phyloP scores from a whole-genome alignment of 1,284 basidiomycete genomes.

The Thelephora terrestris region DNA sequence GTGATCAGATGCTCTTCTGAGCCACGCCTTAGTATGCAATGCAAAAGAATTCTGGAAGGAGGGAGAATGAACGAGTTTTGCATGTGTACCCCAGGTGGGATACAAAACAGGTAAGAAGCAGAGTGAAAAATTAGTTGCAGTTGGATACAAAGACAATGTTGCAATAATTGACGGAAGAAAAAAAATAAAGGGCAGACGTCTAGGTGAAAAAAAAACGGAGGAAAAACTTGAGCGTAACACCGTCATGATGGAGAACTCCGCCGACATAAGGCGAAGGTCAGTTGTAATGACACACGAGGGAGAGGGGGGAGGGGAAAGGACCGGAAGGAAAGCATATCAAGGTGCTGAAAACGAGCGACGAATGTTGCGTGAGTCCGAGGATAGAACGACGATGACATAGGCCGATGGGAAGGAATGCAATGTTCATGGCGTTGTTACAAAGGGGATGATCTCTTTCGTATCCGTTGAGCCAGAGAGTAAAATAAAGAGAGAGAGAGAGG shows the following conservation, averaged over 20 bases:
- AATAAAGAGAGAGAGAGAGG: not conserved
- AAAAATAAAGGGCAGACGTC: too few relatives aligned
- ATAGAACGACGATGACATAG: not conserved
- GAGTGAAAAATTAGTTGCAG: too few relatives aligned
- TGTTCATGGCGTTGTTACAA: not conserved
- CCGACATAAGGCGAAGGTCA: not conserved
- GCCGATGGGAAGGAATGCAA: not conserved
- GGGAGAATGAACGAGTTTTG: too few relatives aligned
- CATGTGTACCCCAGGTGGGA: too few relatives aligned
- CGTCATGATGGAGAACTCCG: too few relatives aligned
- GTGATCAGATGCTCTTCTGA: too few relatives aligned
- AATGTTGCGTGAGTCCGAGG: not conserved
- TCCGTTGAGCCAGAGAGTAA: not conserved
- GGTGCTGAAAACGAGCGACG: too few relatives aligned
- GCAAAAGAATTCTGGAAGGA: too few relatives aligned
- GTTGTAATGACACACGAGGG: not conserved
- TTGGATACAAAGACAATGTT: too few relatives aligned
- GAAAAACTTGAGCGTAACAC: constrained; percentile 5
- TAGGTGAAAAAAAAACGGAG: constrained; percentile 1
- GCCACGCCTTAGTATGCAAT: too few relatives aligned
- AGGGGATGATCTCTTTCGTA: not conserved
- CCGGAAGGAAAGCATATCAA: not conserved
- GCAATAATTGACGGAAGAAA: too few relatives aligned
- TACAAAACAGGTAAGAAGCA: too few relatives aligned
- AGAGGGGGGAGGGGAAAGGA: not conserved